Conservation (phyloP, 192 early-diverging fungal species). For the Diversispora epigaea region DNA sequence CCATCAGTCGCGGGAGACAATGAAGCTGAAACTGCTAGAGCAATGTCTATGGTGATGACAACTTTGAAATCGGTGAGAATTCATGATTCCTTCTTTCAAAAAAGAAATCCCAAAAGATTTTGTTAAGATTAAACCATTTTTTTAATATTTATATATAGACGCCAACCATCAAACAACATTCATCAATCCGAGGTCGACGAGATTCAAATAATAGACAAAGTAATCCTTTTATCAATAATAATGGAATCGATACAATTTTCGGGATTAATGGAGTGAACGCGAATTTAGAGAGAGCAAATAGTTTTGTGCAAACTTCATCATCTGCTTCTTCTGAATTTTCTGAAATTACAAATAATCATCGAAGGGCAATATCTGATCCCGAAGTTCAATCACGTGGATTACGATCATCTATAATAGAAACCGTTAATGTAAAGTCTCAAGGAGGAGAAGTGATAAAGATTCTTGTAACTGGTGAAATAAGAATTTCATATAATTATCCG, state of each 20-base stretch:
- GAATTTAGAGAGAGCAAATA: background rate
- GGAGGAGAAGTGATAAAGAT: slow-evolving; percentile 44
- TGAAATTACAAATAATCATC: background rate
- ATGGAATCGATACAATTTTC: too few relatives aligned
- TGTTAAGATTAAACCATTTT: background rate
- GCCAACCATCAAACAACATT: background rate
- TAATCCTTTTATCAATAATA: background rate
- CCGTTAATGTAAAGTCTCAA: slow-evolving; percentile 44
- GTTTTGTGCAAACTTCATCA: background rate
- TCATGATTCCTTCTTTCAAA: background rate
- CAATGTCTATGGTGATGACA: slow-evolving; percentile 38
- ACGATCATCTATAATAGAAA: slow-evolving; percentile 46
- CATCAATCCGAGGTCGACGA: slow-evolving; percentile 36
- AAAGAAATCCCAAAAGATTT: background rate
- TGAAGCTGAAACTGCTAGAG: slow-evolving; percentile 31
- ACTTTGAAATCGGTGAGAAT: slow-evolving; percentile 37
- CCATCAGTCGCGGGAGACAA: slow-evolving; percentile 36
- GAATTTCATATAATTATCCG: slow-evolving; percentile 37
- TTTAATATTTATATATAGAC: background rate
- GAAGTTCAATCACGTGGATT: slow-evolving; percentile 29
- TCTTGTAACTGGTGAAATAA: slow-evolving; percentile 53
- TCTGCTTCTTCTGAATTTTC: slow-evolving; percentile 14
- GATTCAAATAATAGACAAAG: background rate
- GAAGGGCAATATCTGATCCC: background rate
- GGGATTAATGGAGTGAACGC: too few relatives aligned